Evolutionary conservation across 2,329 filamentous ascomycete species (phyloP), one percentile per base, ranked within the genome.

Genomic region (Penicillium psychrosexuale): DNA sequence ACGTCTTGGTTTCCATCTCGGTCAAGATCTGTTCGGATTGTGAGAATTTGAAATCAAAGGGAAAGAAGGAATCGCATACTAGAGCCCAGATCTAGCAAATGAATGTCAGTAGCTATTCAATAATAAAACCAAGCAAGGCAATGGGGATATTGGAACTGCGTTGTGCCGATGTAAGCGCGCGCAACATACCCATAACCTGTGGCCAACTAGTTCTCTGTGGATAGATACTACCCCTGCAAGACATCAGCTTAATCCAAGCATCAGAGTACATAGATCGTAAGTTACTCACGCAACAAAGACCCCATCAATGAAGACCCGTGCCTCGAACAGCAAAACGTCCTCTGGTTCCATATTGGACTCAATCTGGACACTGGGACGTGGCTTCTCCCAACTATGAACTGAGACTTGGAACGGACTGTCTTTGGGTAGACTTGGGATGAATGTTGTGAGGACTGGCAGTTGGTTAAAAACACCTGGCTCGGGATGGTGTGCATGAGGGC

Each of bases 341-440:
- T 80, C 69, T 42, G 81, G 77, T 57, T 83, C 81, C 72, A 80
- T 83, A 65, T 84, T 79, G 42, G 75, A 75, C 56, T 78, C 79
- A 33, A 84, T 79, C 62, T 82, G 78, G 42, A 82, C 79, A 61
- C 84, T 88, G 51, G 84, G 74, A 17, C 78, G 76, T 6, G 86
- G 86, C 5, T 76, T 79, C 15, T 80, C 80, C 89, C 89, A 93
- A 55, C 82, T 86, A 72, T 92, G 89, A 46, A 93, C 79, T 2
- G 89, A 92, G 47, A 92, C 79, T 58, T 85, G 82, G 70, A 91
- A 92, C 0, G 83, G 78, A 28, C 76, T 76, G 24, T 83, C 82
- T 0, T 75, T 68, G 3, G 77, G 65, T 9, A 91, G 76, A 56
- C 85, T 87, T 1, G 88, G 85, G 42, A 91, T 78, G 68, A 90